Base-by-base conservation (phyloP, 2,329 filamentous ascomycete species). In the Exophiala dermatitidis region DNA sequence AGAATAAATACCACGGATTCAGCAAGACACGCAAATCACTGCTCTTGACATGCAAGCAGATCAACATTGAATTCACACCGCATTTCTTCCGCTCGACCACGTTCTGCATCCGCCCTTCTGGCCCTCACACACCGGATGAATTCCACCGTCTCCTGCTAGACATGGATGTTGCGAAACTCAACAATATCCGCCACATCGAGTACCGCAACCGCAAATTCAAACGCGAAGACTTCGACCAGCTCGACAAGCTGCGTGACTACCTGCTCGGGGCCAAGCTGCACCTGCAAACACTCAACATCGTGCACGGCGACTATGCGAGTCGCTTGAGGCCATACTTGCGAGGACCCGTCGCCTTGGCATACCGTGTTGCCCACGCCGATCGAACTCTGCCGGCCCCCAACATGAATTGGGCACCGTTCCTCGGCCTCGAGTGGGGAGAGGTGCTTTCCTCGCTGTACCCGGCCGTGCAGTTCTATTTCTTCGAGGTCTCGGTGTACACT, bases 21-120 rank as follows among this genome's bases (percentile, higher is more conserved):
- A 41, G 38, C 38, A 41, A 41, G 38, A 41, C 38, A 26, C 38
- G 38, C n/a, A 41, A 41, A 28, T 41, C 38, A 7, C 38, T 41
- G 12, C 38, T 41, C 12, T 28, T 41, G 38, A 41, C 38, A 26
- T 34, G 30, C 32, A 10, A 10, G 3, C 44, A 46, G 32, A 46
- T 46, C 32, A 36, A 34, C 19, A 8, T 5, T 3, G 44, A 46
- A n/a, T 46, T 30, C 28, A 36, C 44, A 4, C 32, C 44, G 8
- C 12, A 46, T 12, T 46, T 46, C 44, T 46, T 31, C 32, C 32
- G 19, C 28, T 46, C 44, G n/a, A 46, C 44, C 42, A 45, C 30
- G 28, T 32, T 45, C 42, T 45, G 28, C 19, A 19, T 45, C 29
- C 32, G 6, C 28, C 28, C 5, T 32, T 9, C 29, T 4, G 5